A percentile compares a stretch with the other conserved stretches of the same genome.
phyloP scores from a whole-genome alignment of 371 early-diverging fungal genomes.

The Apophysomyces elegans region DNA sequence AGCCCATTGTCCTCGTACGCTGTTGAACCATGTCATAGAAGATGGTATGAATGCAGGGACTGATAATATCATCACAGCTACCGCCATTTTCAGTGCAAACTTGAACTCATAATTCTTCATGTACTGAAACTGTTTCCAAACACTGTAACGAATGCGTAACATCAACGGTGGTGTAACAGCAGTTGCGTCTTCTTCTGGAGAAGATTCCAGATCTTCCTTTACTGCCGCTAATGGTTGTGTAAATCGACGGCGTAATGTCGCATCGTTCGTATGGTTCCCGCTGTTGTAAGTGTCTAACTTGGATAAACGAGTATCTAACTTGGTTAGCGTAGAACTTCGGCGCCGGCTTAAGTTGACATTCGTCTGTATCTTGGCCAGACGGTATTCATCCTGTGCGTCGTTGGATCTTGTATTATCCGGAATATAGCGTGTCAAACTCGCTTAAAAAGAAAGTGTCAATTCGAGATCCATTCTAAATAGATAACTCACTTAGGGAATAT shows the following conservation, averaged over 20 bases:
- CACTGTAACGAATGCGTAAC: conserved; percentile 45
- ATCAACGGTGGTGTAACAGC: conserved; percentile 23
- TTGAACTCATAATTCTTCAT: conserved; percentile 57
- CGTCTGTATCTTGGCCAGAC: conserved; percentile 33
- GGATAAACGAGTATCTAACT: conserved; percentile 6
- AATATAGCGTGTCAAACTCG: conserved; percentile 26
- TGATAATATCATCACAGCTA: conserved; percentile 47
- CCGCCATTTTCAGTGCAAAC: conserved; percentile 65
- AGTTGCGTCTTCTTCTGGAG: not conserved
- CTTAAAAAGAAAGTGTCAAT: conserved; percentile 18
- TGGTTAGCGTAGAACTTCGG: conserved; percentile 1
- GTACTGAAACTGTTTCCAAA: conserved; percentile 51
- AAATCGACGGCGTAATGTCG: not conserved
- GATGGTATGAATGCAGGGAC: conserved; percentile 56
- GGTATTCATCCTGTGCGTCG: conserved; percentile 40
- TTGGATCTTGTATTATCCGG: conserved; percentile 29
- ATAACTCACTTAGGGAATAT: conserved; percentile 35
- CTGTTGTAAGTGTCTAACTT: conserved; percentile 17
- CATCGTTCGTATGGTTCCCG: not conserved
- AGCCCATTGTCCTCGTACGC: conserved; percentile 63
- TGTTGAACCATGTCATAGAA: conserved; percentile 40
- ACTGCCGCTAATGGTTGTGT: not conserved
- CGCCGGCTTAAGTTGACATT: conserved; percentile 25
- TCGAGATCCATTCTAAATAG: not conserved
- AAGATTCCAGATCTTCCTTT: not conserved